phyloP scores from a whole-genome alignment of 1,139 yeast species.

The Maudiozyma humilis region DNA sequence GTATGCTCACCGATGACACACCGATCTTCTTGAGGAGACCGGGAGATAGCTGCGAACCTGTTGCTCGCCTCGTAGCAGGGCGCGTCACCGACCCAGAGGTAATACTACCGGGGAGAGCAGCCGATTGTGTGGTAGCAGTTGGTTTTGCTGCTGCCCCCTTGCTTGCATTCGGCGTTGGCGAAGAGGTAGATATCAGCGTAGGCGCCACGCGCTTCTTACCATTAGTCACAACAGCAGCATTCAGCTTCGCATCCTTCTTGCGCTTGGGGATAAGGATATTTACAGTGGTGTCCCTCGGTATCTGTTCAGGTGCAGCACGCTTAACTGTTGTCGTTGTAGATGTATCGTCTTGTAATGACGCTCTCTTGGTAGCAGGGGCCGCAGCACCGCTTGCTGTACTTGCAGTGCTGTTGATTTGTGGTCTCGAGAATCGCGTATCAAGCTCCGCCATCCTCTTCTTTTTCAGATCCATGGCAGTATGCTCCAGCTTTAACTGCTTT shows the following conservation, averaged over 20 bases:
- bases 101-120: too few relatives aligned
- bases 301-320: neutral
- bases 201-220: slow-evolving; percentile 90
- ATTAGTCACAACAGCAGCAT: slow-evolving; percentile 31
- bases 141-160: slow-evolving; percentile 81
- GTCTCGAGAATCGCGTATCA: slow-evolving; percentile 8
- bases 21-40: slow-evolving; percentile 25
- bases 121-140: slow-evolving; percentile 59
- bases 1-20: slow-evolving; percentile 29
- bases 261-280: slow-evolving; percentile 27
- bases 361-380: neutral
- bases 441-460: slow-evolving; percentile 10
- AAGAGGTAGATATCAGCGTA: slow-evolving; percentile 48
- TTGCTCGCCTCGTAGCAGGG: slow-evolving; percentile 4
- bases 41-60: slow-evolving; percentile 5
- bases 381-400: too few relatives aligned
- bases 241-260: slow-evolving; percentile 25
- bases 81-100: too few relatives aligned
- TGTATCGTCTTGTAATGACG: neutral
- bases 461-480: slow-evolving; percentile 38
- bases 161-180: slow-evolving; percentile 19
- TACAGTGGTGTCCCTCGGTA: slow-evolving; percentile 6
- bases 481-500: slow-evolving; percentile 68
- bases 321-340: neutral
- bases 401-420: too few relatives aligned